phyloP scores from a whole-genome alignment of 2,329 filamentous ascomycete species.

The Sporothrix variecibatus region DNA sequence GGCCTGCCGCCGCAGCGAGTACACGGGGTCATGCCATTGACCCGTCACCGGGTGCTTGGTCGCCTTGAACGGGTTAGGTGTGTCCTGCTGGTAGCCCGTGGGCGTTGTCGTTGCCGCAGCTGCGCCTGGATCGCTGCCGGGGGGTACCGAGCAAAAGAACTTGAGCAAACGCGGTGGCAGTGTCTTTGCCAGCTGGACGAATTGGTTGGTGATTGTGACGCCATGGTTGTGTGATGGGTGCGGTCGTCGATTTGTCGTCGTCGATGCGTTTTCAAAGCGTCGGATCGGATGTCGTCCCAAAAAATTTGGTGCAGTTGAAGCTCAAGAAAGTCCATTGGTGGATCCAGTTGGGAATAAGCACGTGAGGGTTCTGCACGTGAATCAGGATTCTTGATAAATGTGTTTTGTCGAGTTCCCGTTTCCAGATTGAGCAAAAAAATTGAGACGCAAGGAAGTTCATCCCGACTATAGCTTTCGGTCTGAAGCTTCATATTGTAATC shows the following conservation, averaged over 20 bases:
- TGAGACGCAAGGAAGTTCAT: too few relatives aligned
- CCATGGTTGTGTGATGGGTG: slow-evolving; percentile 25
- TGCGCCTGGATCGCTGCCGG: slow-evolving; percentile 61
- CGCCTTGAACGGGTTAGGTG: slow-evolving; percentile 78
- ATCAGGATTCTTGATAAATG: too few relatives aligned
- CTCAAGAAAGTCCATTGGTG: slow-evolving; percentile 48
- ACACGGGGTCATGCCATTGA: slow-evolving; percentile 79
- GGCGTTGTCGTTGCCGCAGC: slow-evolving; percentile 44
- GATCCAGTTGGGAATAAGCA: background rate
- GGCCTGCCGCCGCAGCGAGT: slow-evolving; percentile 83
- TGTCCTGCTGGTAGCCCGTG: slow-evolving; percentile 56
- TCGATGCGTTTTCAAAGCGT: background rate
- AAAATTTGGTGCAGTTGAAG: slow-evolving; percentile 6
- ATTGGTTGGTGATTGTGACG: slow-evolving; percentile 31
- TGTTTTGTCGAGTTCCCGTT: too few relatives aligned
- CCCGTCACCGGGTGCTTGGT: slow-evolving; percentile 77
- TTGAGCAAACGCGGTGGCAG: slow-evolving; percentile 77
- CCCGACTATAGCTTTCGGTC: too few relatives aligned
- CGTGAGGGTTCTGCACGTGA: background rate
- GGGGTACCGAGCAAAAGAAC: slow-evolving; percentile 89
- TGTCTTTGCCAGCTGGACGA: slow-evolving; percentile 64
- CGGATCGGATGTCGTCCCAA: background rate
- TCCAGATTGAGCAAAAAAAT: too few relatives aligned
- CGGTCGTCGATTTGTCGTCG: slow-evolving; percentile 6
- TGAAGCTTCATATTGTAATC: too few relatives aligned